Conservation (phyloP, 2,329 filamentous ascomycete genomes). For the Ceratocystis huliohia region DNA sequence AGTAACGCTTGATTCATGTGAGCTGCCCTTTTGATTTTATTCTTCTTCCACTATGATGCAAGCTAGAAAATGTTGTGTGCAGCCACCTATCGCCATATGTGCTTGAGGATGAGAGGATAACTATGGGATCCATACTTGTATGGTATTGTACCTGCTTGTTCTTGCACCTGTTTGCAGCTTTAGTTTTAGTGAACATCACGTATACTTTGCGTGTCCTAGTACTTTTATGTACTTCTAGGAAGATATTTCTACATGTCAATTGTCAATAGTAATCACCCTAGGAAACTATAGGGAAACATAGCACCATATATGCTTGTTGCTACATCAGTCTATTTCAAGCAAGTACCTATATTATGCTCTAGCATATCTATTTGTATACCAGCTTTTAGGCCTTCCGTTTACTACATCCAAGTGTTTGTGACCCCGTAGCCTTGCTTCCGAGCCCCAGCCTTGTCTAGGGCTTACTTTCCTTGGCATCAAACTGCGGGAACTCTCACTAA, state of each 20-base stretch:
- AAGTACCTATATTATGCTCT: not conserved
- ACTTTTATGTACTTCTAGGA: too few relatives aligned
- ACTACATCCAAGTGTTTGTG: not conserved
- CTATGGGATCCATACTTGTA: not conserved
- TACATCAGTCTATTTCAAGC: not conserved
- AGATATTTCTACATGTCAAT: too few relatives aligned
- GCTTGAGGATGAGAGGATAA: too few relatives aligned
- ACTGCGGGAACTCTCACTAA: not conserved
- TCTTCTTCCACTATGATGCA: not conserved
- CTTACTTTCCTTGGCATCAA: not conserved
- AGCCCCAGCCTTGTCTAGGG: conserved; percentile 12
- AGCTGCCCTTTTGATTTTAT: not conserved
- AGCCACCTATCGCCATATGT: too few relatives aligned
- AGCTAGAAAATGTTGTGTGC: too few relatives aligned
- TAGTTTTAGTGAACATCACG: too few relatives aligned
- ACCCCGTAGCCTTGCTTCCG: conserved; percentile 7
- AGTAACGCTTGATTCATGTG: not conserved
- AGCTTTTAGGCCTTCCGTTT: not conserved
- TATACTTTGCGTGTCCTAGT: too few relatives aligned
- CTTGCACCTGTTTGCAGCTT: not conserved
- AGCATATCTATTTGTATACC: not conserved
- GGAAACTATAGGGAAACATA: too few relatives aligned
- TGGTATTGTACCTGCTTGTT: not conserved
- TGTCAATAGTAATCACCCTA: too few relatives aligned
- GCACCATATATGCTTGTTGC: not conserved